Conservation (phyloP, 371 early-diverging fungal species). For the Circinella umbellata region DNA sequence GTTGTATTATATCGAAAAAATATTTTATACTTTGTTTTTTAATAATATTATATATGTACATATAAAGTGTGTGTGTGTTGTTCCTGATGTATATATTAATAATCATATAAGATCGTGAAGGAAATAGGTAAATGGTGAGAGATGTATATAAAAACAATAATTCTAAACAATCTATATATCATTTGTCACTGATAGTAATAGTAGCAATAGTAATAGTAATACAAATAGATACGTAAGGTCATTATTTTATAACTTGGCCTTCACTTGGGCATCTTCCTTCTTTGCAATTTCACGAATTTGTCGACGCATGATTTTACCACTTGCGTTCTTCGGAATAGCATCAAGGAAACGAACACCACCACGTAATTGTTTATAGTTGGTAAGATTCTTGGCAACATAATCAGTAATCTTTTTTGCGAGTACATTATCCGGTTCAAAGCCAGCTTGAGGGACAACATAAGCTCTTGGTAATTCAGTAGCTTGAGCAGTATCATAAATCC, state of each 20-base stretch:
- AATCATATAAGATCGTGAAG: too few species aligned
- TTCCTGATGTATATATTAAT: too few species aligned
- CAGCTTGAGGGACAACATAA: slow-evolving; percentile 64
- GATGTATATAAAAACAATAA: too few species aligned
- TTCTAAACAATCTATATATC: too few species aligned
- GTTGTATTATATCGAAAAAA: too few species aligned
- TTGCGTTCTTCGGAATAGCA: slow-evolving; percentile 75
- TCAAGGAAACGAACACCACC: slow-evolving; percentile 78
- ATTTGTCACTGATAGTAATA: too few species aligned
- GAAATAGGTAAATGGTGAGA: too few species aligned
- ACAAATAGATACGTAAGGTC: too few species aligned
- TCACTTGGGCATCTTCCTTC: slow-evolving; percentile 31
- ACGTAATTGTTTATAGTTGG: slow-evolving; percentile 77
- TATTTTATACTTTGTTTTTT: too few species aligned
- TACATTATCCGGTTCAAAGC: slow-evolving; percentile 12
- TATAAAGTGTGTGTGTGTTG: too few species aligned
- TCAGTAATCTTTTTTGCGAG: slow-evolving; percentile 56
- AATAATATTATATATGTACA: too few species aligned
- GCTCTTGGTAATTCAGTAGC: slow-evolving; percentile 86
- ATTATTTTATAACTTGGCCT: slow-evolving; percentile 24
- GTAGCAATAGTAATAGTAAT: too few species aligned
- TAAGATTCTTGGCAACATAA: slow-evolving; percentile 67
- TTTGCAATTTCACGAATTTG: slow-evolving; percentile 49
- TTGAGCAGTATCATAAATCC: slow-evolving; percentile 59
- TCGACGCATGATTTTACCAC: slow-evolving; percentile 81